Conservation (phyloP, 78 protist species). For the Bigelowiella natans region DNA sequence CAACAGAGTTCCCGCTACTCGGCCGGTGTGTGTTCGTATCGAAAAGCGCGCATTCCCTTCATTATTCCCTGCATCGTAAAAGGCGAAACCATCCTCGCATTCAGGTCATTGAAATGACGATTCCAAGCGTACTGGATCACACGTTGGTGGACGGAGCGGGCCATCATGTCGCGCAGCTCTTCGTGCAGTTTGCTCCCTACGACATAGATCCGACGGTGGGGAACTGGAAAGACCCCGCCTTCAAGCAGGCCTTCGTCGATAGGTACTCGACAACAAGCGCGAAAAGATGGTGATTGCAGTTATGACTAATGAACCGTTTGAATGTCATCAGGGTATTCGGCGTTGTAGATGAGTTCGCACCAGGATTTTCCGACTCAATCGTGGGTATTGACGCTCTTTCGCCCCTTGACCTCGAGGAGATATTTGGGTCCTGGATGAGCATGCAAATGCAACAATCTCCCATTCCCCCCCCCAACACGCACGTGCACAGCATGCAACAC, state of each 20-base stretch:
- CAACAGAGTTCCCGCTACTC: not conserved
- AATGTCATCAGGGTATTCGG: not conserved
- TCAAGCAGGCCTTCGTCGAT: not conserved
- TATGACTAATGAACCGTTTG: no score
- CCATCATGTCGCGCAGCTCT: not conserved
- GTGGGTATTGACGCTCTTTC: not conserved
- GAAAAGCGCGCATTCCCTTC: not conserved
- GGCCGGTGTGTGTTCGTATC: not conserved
- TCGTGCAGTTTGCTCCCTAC: not conserved
- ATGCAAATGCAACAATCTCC: no score
- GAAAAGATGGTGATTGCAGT: no score
- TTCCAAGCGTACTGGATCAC: not conserved
- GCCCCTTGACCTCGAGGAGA: not conserved
- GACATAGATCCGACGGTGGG: not conserved
- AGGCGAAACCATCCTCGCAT: not conserved
- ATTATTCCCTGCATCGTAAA: not conserved
- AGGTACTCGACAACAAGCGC: no score
- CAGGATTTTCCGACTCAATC: not conserved
- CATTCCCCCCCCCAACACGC: no score
- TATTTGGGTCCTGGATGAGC: no score
- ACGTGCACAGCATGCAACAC: no score
- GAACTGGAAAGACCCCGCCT: not conserved
- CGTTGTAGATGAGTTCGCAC: not conserved
- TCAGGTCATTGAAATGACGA: constrained; percentile 3
- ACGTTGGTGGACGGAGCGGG: not conserved